Base-by-base conservation (phyloP, 2,329 filamentous ascomycete species). In the Xylaria sp. region DNA sequence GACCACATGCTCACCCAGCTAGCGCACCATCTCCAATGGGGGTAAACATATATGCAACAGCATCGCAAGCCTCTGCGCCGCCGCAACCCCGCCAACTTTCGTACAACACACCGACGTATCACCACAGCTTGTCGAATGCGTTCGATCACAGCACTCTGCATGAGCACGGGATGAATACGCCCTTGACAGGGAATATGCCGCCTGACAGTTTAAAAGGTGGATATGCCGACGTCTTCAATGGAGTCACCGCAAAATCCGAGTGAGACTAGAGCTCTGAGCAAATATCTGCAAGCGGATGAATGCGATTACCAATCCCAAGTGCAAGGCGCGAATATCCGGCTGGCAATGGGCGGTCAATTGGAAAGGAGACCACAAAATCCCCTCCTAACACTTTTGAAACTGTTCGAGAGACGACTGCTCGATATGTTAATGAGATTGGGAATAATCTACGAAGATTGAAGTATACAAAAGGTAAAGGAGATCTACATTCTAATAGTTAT, bases 141-240 rank as follows among this genome's bases (percentile, higher is more conserved):
- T 77, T 74, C 65, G 75, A 77, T 27, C 74, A 76, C 55, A 72
- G 74, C 57, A 75, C 74, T 35, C 65, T 77, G 40, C 73, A 74
- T 48, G 74, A 77, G 53, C 74, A 77, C 37, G 75, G 75, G 18
- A 71, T 77, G 63, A 71, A 68, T 48, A 75, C 75, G 27, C 74
- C 75, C 5, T 57, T 77, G 16, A 76, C 74, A n/a, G 75, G 72
- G 18, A 76, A 73, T 13, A 76, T 76, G 74, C 74, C 75, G 12
- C 73, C 75, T 25, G 75, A 77, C 50, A 69, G 69, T 42, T 25
- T 77, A 50, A 76, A 74, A 40, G 74, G 72, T n/a, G 72, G 73
- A 48, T 77, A 76, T 57, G 68, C 60, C 27, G 69, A 72, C 13
- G 64, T 75, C 3, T 73, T 70, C 64, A 73, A 75, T 48, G 69